Base-by-base conservation (phyloP, 805 yeast species). In the Jamesozyma lodderae region DNA sequence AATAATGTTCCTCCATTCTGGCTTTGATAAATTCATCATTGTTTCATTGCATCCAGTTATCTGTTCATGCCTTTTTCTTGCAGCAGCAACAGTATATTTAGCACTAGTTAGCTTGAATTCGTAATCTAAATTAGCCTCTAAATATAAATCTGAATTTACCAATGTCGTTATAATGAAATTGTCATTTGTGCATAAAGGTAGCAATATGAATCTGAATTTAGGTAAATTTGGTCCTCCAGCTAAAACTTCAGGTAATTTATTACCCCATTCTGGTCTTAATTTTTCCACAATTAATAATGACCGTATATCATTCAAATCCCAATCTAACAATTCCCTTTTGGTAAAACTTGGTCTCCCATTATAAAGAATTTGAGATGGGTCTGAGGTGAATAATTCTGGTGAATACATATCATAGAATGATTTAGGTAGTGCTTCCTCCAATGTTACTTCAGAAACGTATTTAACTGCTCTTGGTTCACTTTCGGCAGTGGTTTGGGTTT, bases 1-100 rank as follows among this genome's bases (percentile, higher is more conserved):
- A 41, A 81, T 77, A 20, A 81, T 70, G 50, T 79, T 77, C 47
- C 88, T 64, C 85, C 87, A 80, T 54, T 81, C 83, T 19, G 75
- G 72, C 44, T 70, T 67, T 5, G 72, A 61, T n/a, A 73, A 51
- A 15, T 51, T 49, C 60, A 65, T 51, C 14, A 58, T 44, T 14
- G 49, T 45, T 23, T 55, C 59, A 35, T 48, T 35, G 11, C 18
- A 17, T 4, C 55, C 56, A 8, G 44, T 51, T 17, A 51, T 46
- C 36, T 51, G 49, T 33, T 63, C 66, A 46, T 74, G 77, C 43
- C 80, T 59, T 37, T 62, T 48, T 46, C 79, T 63, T 4, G 81
- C 81, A 11, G 77, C 68, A 37, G 66, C 62, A 6, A 81, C 73
- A 2, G 83, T 77, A 52, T 72, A 77, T 42, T 61, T 63, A 0